Base-by-base conservation (phyloP, 1,139 yeast genomes). In the Candida freyschussii region DNA sequence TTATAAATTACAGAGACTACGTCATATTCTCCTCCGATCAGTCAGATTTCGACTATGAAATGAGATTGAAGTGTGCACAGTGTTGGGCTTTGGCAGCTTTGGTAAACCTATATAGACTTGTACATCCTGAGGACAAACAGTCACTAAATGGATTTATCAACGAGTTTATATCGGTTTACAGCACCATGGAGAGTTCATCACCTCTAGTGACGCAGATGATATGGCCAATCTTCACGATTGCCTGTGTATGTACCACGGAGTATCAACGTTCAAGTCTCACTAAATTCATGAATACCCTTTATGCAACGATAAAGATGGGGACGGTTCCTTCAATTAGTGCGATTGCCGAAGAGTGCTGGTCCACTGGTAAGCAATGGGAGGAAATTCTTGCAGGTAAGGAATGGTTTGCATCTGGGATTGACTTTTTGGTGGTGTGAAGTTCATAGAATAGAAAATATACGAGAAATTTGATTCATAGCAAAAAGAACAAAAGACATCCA, bases 161-260 rank as follows among this genome's bases (percentile, higher is more conserved):
- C 27, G 78, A 72, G 41, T 72, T 72, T 43, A 62, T 72, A 3
- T 56, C 59, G 10, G 62, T 64, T 3, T 71, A 72, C 43, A 57
- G 60, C 3, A 52, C 68, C 0, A 55, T 72, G 62, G 64, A 68
- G 15, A 48, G 66, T 2, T 47, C 49, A 7, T 61, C 70, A 2
- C 73, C 76, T 2, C 51, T 65, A 17, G 67, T 70, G 3, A 70
- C 76, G 2, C 78, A 72, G 44, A 72, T 72, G 78, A 76, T 72
- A 3, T 72, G 78, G 78, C 78, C 78, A 0, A 57, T 72, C 1
- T 69, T 67, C 47, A 67, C 69, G 7, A 57, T 72, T 28, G 72
- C 68, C 2, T 57, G 73, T 29, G 65, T 62, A 39, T 64, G 72
- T 33, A 42, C 45, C 11, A 54, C 60, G 0, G 46, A 37, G 0